These are phyloP conservation scores for Suhomyces yuchorum DNA, from an alignment of 1,139 yeast species.

Conservation along the genomic window DNA sequence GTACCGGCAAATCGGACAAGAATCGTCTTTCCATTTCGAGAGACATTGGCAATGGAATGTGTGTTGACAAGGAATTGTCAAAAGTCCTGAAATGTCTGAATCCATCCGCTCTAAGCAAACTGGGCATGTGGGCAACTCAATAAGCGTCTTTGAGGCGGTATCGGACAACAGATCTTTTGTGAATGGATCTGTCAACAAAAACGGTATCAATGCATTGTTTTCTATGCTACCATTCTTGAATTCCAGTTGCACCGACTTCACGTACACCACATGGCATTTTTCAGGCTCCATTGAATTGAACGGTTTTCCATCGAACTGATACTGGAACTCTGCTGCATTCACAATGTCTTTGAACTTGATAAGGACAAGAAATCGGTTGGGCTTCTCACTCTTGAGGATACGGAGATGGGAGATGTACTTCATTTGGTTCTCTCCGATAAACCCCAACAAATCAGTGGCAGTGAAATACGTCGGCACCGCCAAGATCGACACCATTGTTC, in stretches of 20 bases:
- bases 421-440: conserved; percentile 64
- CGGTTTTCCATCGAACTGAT: conserved; percentile 66
- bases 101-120: conserved; percentile 93
- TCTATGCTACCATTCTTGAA: conserved; percentile 18
- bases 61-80: conserved; percentile 91
- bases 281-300: conserved; percentile 92
- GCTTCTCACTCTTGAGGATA: conserved; percentile 64
- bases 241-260: conserved; percentile 57
- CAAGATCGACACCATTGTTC: conserved; percentile 71
- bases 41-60: conserved; percentile 91
- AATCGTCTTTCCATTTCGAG: conserved; percentile 86
- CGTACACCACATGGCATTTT: conserved; percentile 72
- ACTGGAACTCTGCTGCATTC: conserved; percentile 64
- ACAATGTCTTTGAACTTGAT: conserved; percentile 66
- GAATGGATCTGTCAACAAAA: conserved; percentile 74
- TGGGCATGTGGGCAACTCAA: conserved; percentile 90
- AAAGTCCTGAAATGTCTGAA: conserved; percentile 72
- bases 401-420: conserved; percentile 71
- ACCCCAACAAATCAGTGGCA: conserved; percentile 80
- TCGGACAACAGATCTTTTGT: conserved; percentile 23
- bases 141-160: conserved; percentile 22
- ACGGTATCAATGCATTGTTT: conserved; percentile 54
- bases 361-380: conserved; percentile 74
- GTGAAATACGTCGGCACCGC: conserved; percentile 90
- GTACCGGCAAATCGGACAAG: conserved; percentile 90